phyloP scores from a whole-genome alignment of 2,329 filamentous ascomycete genomes.

The Cladobotryum protrusum region DNA sequence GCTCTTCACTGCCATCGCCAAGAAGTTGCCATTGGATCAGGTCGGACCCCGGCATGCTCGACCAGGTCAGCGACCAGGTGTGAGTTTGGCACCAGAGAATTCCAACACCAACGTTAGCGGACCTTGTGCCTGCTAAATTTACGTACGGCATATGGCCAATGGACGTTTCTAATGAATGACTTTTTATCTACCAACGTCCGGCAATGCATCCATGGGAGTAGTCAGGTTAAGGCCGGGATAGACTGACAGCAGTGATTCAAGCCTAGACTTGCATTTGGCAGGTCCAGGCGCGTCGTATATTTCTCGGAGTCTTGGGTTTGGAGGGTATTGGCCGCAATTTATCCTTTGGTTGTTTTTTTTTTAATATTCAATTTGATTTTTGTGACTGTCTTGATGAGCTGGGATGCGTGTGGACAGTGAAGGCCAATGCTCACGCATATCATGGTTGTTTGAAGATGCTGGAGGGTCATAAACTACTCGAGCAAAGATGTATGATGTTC shows the following conservation, averaged over 20 bases:
- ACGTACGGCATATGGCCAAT: conserved; percentile 3
- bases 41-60: conserved; percentile 84
- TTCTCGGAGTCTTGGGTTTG: conserved; percentile 37
- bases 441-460: background rate
- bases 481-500: conserved; percentile 10
- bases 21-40: conserved; percentile 95
- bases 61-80: conserved; percentile 53
- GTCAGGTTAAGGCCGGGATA: conserved; percentile 21
- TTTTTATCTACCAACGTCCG: conserved; percentile 13
- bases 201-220: conserved; percentile 17
- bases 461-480: conserved; percentile 6
- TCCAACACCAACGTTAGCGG: conserved; percentile 52
- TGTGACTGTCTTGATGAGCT: conserved; percentile 6
- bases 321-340: conserved; percentile 32
- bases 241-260: conserved; percentile 21
- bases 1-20: conserved; percentile 94
- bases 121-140: conserved; percentile 50
- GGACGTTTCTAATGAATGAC: conserved; percentile 10
- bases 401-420: background rate
- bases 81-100: conserved; percentile 51
- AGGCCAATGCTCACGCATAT: background rate
- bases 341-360: conserved; percentile 23
- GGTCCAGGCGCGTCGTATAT: conserved; percentile 28
- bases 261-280: conserved; percentile 20
- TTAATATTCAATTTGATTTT: conserved; percentile 17